Evolutionary conservation across 345 rosid genomes (phyloP).

Genomic region (Physaria fendleri): DNA sequence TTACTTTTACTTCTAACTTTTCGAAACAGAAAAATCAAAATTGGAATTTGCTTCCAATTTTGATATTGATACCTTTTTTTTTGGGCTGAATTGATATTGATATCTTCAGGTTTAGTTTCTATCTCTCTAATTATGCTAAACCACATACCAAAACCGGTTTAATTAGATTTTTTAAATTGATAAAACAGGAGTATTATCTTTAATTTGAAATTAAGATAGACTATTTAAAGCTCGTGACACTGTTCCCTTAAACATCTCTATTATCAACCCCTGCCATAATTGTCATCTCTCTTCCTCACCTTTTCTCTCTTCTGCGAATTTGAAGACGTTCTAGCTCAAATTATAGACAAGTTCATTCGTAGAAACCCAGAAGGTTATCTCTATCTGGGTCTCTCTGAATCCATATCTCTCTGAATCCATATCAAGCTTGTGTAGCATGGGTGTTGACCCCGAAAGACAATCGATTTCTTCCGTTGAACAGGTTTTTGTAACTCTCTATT

Average conservation of each 20-base stretch:
- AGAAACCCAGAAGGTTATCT: no score
- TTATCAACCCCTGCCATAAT: conserved; percentile 1
- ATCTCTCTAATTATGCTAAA: not conserved
- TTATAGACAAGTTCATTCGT: not conserved
- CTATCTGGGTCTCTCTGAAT: no score
- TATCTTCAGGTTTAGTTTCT: no score
- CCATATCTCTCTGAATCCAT: no score
- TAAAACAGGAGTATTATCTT: not conserved
- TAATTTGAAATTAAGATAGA: conserved; percentile 22
- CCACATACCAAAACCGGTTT: not conserved
- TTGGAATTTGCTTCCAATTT: not conserved
- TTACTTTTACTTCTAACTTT: not conserved
- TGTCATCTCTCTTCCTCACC: conserved; percentile 20
- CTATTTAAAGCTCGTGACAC: conserved; percentile 13
- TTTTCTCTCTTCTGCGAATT: conserved; percentile 15
- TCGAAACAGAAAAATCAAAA: not conserved
- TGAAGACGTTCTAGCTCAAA: conserved; percentile 9
- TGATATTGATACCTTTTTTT: no score
- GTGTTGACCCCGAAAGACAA: no score
- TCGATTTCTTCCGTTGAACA: no score
- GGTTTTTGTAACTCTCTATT: no score
- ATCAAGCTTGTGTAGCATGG: no score
- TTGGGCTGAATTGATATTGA: no score
- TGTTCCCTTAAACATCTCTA: not conserved
- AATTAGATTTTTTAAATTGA: not conserved